Conservation (phyloP, 768 basidiomycete genomes). For the Tylopilus rubrobrunneus region DNA sequence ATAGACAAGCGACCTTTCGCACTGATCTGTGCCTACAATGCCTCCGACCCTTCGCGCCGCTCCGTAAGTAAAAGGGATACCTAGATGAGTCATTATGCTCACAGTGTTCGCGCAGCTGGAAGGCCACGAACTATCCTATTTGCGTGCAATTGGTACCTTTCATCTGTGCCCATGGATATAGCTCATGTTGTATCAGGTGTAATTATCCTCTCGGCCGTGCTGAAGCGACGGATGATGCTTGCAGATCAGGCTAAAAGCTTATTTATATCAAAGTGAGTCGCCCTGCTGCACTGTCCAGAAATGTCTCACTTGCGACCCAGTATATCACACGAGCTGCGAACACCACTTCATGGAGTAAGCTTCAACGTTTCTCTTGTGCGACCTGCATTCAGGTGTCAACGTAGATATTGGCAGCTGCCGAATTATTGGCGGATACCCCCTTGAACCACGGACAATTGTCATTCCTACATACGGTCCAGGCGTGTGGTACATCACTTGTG, state of each 20-base stretch:
- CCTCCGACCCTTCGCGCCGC: constrained; percentile 71
- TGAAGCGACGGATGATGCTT: constrained; percentile 88
- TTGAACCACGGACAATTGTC: constrained; percentile 79
- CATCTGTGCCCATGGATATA: neutral
- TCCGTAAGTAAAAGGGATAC: constrained; percentile 50
- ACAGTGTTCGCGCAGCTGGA: constrained; percentile 54
- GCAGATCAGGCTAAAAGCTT: constrained; percentile 93
- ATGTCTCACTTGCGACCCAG: constrained; percentile 35
- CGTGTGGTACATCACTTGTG: constrained; percentile 91
- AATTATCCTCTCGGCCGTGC: constrained; percentile 88
- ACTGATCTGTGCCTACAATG: constrained; percentile 87
- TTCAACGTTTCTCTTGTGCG: neutral
- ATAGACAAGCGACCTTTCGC: constrained; percentile 92
- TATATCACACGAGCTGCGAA: constrained; percentile 88
- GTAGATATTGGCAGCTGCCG: constrained; percentile 86
- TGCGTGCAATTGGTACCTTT: constrained; percentile 76
- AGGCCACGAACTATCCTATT: constrained; percentile 86
- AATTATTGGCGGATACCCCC: constrained; percentile 81
- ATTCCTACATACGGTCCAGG: constrained; percentile 90
- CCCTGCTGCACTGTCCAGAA: neutral
- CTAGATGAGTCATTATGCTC: constrained; percentile 2
- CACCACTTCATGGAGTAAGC: constrained; percentile 84
- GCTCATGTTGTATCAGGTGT: constrained; percentile 48
- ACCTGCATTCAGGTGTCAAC: neutral
- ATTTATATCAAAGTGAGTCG: constrained; percentile 82